A percentile compares a stretch with the other conserved stretches of the same genome.
Evolutionary conservation across 805 yeast genomes (phyloP).

Genomic region (Saccharomycopsis selenospora): DNA sequence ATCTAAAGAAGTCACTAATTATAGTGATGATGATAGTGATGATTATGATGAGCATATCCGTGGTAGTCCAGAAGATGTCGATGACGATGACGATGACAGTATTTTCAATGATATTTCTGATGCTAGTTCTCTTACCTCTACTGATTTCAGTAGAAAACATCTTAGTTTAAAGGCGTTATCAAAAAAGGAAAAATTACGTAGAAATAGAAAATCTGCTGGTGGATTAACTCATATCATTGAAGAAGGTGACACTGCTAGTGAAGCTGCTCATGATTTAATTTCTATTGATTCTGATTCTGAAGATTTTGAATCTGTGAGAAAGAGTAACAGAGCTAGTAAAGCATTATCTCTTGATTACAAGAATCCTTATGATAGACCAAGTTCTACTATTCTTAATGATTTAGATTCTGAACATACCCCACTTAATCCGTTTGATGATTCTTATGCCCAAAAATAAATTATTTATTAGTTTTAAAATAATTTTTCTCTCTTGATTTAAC

Average conservation of each 20-base stretch:
- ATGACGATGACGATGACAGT: slow-evolving; percentile 2
- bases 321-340: not conserved
- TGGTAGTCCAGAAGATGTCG: not conserved
- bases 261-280: slow-evolving; percentile 16
- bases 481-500: too few species aligned
- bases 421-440: slow-evolving; percentile 20
- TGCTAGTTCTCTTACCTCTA: slow-evolving; percentile 10
- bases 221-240: slow-evolving; percentile 20
- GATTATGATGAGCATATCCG: not conserved
- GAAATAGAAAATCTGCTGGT: slow-evolving; percentile 11
- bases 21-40: slow-evolving; percentile 5
- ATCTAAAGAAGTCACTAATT: slow-evolving; percentile 7
- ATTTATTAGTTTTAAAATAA: too few species aligned
- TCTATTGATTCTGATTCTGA: slow-evolving; percentile 19
- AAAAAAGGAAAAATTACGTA: slow-evolving; percentile 5
- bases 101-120: slow-evolving; percentile 3
- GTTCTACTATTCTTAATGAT: slow-evolving; percentile 10
- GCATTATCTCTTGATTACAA: not conserved
- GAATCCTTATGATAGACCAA: slow-evolving; percentile 12
- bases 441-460: slow-evolving; percentile 3
- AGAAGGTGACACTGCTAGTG: slow-evolving; percentile 4
- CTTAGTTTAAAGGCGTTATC: slow-evolving; percentile 12
- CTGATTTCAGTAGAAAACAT: slow-evolving; percentile 9
- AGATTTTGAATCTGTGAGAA: slow-evolving; percentile 6
- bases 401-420: slow-evolving; percentile 6